Percentiles rank a stretch among this genome's conserved stretches.
Conservation (phyloP, 2,329 filamentous ascomycete genomes). For the Aspergillus hiratsukae region DNA sequence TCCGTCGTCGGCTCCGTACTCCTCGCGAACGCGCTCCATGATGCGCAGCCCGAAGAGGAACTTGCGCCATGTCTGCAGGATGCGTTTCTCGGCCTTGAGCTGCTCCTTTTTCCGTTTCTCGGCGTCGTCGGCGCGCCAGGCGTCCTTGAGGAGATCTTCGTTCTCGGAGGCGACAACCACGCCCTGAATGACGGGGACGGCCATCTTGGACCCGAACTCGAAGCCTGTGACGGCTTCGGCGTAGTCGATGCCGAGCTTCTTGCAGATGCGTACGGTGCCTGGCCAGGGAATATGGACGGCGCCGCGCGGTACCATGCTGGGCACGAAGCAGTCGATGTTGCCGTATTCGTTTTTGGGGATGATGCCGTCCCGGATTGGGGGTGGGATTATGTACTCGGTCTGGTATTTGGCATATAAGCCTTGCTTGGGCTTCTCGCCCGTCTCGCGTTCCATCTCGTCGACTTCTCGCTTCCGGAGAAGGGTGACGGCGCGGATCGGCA, state of each 20-base stretch:
- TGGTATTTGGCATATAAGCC: constrained; percentile 79
- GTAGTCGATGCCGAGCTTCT: constrained; percentile 77
- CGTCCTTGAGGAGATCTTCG: constrained; percentile 67
- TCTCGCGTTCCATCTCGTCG: constrained; percentile 74
- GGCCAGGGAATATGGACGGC: constrained; percentile 78
- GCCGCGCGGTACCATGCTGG: constrained; percentile 84
- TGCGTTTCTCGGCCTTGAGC: constrained; percentile 70
- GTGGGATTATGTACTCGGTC: constrained; percentile 92
- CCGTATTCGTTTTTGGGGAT: constrained; percentile 95
- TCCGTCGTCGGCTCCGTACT: constrained; percentile 61
- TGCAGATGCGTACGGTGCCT: constrained; percentile 74
- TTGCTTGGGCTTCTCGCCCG: constrained; percentile 78
- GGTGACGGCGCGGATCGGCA: constrained; percentile 88
- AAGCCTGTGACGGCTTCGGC: constrained; percentile 95
- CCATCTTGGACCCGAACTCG: constrained; percentile 91
- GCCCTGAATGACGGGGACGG: constrained; percentile 84
- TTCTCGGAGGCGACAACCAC: constrained; percentile 84
- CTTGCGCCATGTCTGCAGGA: constrained; percentile 76
- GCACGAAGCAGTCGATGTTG: constrained; percentile 93
- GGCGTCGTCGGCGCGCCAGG: constrained; percentile 71
- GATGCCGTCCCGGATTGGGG: constrained; percentile 74
- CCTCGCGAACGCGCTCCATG: constrained; percentile 66
- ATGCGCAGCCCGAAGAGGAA: constrained; percentile 83
- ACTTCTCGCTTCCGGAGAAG: constrained; percentile 82
- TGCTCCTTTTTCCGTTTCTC: constrained; percentile 75